Base-by-base conservation (phyloP, 2,329 filamentous ascomycete species). In the Fusarium sp. region DNA sequence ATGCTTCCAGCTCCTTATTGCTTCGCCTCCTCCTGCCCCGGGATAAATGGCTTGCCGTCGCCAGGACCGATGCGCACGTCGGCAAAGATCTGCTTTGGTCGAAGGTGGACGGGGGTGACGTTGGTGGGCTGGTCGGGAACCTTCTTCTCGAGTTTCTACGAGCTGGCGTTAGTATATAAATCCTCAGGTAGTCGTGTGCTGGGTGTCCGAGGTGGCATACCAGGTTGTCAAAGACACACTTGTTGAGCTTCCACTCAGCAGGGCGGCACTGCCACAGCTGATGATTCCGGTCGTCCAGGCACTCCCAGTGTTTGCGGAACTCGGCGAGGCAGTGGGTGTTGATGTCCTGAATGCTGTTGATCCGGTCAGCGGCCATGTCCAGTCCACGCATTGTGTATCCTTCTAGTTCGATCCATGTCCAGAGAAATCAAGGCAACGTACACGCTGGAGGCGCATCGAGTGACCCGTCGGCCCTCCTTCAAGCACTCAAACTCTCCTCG, bases 201-300 rank as follows among this genome's bases (percentile, higher is more conserved):
- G 22, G 22, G 27, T 20, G 36, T 36, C 16, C 27, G 60, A 18
- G 50, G 35, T 57, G 11, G 61, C 93, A 72, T 88, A 99, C 97
- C 87, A 99, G 85, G 83, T 98, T 98, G 77, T 98, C 93, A 82
- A 94, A 98, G 58, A 98, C 95, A 85, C 97, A 99, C 86, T 92
- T 93, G 89, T 98, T 99, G 80, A 99, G 87, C 82, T 92, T 92
- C 90, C 94, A 92, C 88, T 99, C 97, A 74, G 90, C 88, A 80
- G 91, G 92, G 79, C 97, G 91, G 88, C 97, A 99, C 81, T 98
- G 95, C 93, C 95, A 99, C 69, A 98, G 87, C 85, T 98, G 94
- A 82, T 99, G 97, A 88, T 99, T 99, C 88, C 97, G 95, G 87
- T 97, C 93, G 81, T 99, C 97, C 68, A 99, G 89, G 82, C 97